These are phyloP conservation scores for Pseudonitzschia delicatissima DNA, from an alignment of 108 stramenopile genomes.

Conservation along the genomic window DNA sequence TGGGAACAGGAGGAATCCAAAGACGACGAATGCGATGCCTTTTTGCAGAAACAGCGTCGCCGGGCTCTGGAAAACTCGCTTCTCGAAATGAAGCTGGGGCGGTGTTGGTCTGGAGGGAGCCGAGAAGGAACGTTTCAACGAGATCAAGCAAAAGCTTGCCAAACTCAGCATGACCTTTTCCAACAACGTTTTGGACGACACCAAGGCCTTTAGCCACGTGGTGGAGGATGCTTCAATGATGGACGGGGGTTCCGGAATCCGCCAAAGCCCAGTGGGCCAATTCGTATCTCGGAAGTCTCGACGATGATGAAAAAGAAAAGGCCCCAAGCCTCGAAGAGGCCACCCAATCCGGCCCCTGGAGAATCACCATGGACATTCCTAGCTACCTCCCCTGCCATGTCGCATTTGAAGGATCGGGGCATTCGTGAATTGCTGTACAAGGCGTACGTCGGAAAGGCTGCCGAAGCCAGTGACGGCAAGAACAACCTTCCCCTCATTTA, in stretches of 20 bases:
- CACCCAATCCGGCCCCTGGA: constrained; percentile 87
- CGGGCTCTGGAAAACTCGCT: constrained; percentile 80
- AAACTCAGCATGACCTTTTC: constrained; percentile 85
- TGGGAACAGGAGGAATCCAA: constrained; percentile 26
- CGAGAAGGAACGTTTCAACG: constrained; percentile 91
- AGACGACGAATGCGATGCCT: constrained; percentile 35
- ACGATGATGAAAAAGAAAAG: constrained; percentile 41
- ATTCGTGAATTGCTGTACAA: constrained; percentile 91
- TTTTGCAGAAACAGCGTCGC: constrained; percentile 62
- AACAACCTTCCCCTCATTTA: constrained; percentile 92
- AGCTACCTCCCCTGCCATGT: constrained; percentile 93
- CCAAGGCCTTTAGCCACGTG: constrained; percentile 85
- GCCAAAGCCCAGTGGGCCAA: constrained; percentile 91
- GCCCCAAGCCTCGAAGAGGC: constrained; percentile 44
- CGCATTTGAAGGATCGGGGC: constrained; percentile 79
- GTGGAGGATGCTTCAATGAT: constrained; percentile 71
- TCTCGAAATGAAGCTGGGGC: constrained; percentile 78
- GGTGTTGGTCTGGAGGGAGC: constrained; percentile 93
- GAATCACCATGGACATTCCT: constrained; percentile 92
- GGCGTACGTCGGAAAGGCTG: constrained; percentile 85
- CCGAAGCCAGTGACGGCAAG: constrained; percentile 62
- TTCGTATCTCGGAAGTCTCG: constrained; percentile 45
- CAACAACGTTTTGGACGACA: constrained; percentile 97
- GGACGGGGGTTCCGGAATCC: constrained; percentile 87
- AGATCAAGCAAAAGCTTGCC: constrained; percentile 87